Evolutionary conservation across 2,329 filamentous ascomycete genomes (phyloP), one percentile per base, ranked within the genome.

Genomic region (Ophiostoma quercus): DNA sequence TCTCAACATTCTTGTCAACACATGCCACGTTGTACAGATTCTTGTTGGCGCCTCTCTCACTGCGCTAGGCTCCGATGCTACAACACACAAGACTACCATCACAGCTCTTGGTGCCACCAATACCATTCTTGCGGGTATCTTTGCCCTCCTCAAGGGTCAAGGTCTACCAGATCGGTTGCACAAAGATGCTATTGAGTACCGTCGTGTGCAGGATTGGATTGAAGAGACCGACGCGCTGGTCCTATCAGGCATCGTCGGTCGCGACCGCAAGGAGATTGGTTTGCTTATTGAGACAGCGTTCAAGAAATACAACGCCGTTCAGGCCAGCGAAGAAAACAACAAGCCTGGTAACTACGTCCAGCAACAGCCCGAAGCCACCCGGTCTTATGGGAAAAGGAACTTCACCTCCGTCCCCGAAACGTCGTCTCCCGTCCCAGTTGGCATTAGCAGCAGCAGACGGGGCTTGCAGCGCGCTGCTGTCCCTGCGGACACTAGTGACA

Each of bases 41-140:
- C 74, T 84, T 54, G 78, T 84, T 66, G 83, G 82, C 3, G 83
- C 83, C 0, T 77, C 78, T 0, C 76, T 85, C 14, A 84, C 83
- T 1, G 79, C 81, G 0, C 76, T 85, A 9, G 83, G 83, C 0
- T 78, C 83, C 0, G 75, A 76, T 0, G 79, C 83, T 19, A 80
- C 84, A 1, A 78, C 83, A 19, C 82, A 88, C 72, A 76, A 84
- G 22, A 79, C 82, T 25, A 66, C 75, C 16, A 85, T 90, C 75
- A 87, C 85, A 11, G 76, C 85, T 0, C 79, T 90, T 0, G 88
- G 88, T 2, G 87, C 87, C 0, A 76, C 86, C 12, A 90, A 90
- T 74, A 89, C 87, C 2, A 77, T 88, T 3, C 81, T 89, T 6
- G 88, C 88, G 0, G 88, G 88, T 19, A 78, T 88, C 0, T 77